Percentiles rank a stretch among this genome's conserved stretches.
Conservation (phyloP, 768 basidiomycete species). For the Mycena kentingensis region DNA sequence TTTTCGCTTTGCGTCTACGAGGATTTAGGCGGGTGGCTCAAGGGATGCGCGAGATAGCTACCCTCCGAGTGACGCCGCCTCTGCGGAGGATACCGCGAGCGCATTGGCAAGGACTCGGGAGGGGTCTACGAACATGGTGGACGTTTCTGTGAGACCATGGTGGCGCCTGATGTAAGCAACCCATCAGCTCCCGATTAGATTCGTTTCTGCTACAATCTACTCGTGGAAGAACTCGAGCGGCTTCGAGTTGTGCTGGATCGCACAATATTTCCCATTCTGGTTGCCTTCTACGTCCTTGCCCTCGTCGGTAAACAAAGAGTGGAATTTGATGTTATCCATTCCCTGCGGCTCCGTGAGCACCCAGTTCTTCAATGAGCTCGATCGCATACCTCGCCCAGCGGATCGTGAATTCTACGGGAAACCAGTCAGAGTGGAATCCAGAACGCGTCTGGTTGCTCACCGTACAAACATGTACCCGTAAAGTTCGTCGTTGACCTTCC, state of each 20-base stretch:
- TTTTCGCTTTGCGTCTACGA: constrained; percentile 52
- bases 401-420: constrained; percentile 65
- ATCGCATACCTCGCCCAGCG: constrained; percentile 62
- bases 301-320: constrained; percentile 71
- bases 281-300: constrained; percentile 50
- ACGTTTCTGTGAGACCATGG: too few species aligned
- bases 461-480: constrained; percentile 9
- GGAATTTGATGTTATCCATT: constrained; percentile 64
- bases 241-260: constrained; percentile 59
- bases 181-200: too few species aligned
- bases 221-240: constrained; percentile 75
- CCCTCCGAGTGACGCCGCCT: constrained; percentile 44
- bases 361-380: background rate
- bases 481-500: constrained; percentile 45
- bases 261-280: constrained; percentile 54
- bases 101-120: constrained; percentile 8
- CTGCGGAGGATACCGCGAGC: constrained; percentile 34
- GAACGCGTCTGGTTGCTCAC: constrained; percentile 4
- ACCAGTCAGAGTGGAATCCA: constrained; percentile 4
- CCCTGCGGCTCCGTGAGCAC: constrained; percentile 45
- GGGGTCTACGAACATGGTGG: constrained; percentile 3
- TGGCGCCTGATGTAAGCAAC: too few species aligned
- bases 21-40: background rate
- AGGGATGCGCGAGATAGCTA: constrained; percentile 21
- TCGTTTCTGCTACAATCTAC: too few species aligned